phyloP scores from a whole-genome alignment of 2,329 filamentous ascomycete genomes.

The Cytospora schulzeri region DNA sequence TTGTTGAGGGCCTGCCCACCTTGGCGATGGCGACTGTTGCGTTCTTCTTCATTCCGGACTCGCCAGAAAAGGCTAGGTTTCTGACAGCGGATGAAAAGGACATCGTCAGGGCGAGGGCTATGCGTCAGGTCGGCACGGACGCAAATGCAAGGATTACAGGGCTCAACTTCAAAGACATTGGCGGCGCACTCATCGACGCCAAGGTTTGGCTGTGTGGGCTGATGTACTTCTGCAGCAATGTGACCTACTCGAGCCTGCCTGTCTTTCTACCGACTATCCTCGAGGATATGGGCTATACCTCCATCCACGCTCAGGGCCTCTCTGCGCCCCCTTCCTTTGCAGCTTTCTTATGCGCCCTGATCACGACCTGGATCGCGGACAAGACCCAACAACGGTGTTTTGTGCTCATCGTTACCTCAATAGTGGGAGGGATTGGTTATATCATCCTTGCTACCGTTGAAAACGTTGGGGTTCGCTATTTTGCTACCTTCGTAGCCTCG shows the following conservation, averaged over 20 bases:
- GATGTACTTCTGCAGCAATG: conserved; percentile 16
- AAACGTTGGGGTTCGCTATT: too few species aligned
- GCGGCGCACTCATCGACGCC: neutral
- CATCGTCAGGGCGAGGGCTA: conserved; percentile 7
- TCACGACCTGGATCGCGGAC: too few species aligned
- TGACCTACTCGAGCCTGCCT: conserved; percentile 12
- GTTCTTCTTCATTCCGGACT: conserved; percentile 13
- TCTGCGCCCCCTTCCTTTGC: conserved; percentile 13
- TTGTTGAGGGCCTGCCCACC: conserved; percentile 12
- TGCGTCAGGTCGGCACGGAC: conserved; percentile 8
- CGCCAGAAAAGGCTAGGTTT: conserved; percentile 8
- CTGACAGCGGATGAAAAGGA: neutral
- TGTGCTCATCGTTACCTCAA: too few species aligned
- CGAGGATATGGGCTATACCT: conserved; percentile 13
- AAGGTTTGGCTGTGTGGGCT: conserved; percentile 8
- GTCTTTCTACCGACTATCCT: conserved; percentile 17
- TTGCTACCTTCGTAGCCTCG: too few species aligned
- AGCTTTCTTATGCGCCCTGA: too few species aligned
- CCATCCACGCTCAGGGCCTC: conserved; percentile 11
- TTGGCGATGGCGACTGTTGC: conserved; percentile 1
- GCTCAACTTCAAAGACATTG: conserved; percentile 5
- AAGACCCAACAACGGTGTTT: too few species aligned
- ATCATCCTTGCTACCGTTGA: too few species aligned
- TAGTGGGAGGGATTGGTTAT: too few species aligned
- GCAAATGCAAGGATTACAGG: neutral